Evolutionary conservation across 441 rosid species (phyloP), one percentile per base, ranked within the genome.

Genomic region (Codiaeum variegatum): DNA sequence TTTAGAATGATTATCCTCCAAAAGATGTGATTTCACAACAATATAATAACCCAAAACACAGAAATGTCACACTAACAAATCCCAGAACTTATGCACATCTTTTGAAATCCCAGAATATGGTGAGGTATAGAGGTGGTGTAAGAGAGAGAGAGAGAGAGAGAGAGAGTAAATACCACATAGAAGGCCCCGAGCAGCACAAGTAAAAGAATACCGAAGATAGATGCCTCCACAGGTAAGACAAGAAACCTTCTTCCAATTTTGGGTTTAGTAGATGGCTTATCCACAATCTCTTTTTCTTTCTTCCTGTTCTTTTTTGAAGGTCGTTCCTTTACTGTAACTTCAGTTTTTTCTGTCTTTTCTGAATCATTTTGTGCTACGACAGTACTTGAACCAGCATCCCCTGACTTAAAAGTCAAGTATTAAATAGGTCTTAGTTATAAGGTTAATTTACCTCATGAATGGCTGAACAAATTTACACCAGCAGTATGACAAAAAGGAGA

Each of bases 121-220:
- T 49, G 55, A 40, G 44, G 44, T 40, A 40, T 40, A 11, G 13
- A 8, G 42, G n/a, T n/a, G 58, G 58, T 44, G 18, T 34, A 56
- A 29, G 72, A 44, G 47, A 76, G 19, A 29, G 44, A 29, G 28
- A 38, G 59, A 29, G 74, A 44, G 58, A 75, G 15, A 32, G 46
- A 47, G 75, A 66, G 65, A 62, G 70, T 11, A 77, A 77, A 73
- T 93, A 96, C 99, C 99, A 93, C 99, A 69, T 96, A 96, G 90
- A 93, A 96, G 75, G 96, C 90, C 51, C 98, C 98, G 79, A 96
- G 85, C 83, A 96, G 77, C 76, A 96, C 83, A 62, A 93, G 94
- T 63, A 96, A 86, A 76, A 96, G 82, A 78, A 96, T 84, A 75
- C 90, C 90, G 81, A 96, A 73, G 66, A 88, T 60, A 62, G 98